Conservation (phyloP, 805 yeast species). For the Myxozyma vanderwaltii region DNA sequence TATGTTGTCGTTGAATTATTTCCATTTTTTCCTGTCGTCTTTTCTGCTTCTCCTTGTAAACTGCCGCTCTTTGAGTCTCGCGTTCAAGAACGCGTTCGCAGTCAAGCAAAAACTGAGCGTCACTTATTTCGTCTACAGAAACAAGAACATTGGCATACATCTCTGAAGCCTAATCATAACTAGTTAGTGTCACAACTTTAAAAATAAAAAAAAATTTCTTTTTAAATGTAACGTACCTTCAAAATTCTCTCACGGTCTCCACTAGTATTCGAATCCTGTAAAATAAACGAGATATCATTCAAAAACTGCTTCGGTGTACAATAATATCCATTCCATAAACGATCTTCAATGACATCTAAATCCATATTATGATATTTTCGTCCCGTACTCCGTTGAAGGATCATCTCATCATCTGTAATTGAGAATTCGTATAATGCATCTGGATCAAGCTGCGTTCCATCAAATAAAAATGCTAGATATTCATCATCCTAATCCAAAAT, state of each 20-base stretch:
- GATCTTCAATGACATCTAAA: conserved; percentile 87
- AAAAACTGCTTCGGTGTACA: conserved; percentile 89
- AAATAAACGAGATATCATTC: conserved; percentile 80
- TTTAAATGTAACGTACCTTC: conserved; percentile 39
- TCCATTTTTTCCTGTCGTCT: conserved; percentile 37
- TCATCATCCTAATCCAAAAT: conserved; percentile 51
- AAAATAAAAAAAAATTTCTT: not conserved
- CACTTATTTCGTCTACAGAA: conserved; percentile 81
- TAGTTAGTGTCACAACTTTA: not conserved
- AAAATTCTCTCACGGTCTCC: conserved; percentile 82
- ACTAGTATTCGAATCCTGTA: conserved; percentile 67
- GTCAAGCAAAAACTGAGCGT: conserved; percentile 69
- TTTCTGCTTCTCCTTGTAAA: conserved; percentile 39
- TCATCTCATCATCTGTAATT: conserved; percentile 59
- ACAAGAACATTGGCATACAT: conserved; percentile 97
- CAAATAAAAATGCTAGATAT: conserved; percentile 73
- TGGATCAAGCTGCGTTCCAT: conserved; percentile 47
- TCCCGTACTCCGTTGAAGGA: conserved; percentile 77
- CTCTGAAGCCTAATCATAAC: conserved; percentile 70
- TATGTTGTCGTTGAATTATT: not conserved
- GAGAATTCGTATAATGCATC: conserved; percentile 41
- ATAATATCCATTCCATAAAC: conserved; percentile 95
- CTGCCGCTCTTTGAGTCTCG: conserved; percentile 55
- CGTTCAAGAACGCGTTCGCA: conserved; percentile 74
- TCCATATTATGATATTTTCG: conserved; percentile 82